Evolutionary conservation across 108 stramenopile species (phyloP), one percentile per base, ranked within the genome.

Genomic region (Cyclotella baltica): DNA sequence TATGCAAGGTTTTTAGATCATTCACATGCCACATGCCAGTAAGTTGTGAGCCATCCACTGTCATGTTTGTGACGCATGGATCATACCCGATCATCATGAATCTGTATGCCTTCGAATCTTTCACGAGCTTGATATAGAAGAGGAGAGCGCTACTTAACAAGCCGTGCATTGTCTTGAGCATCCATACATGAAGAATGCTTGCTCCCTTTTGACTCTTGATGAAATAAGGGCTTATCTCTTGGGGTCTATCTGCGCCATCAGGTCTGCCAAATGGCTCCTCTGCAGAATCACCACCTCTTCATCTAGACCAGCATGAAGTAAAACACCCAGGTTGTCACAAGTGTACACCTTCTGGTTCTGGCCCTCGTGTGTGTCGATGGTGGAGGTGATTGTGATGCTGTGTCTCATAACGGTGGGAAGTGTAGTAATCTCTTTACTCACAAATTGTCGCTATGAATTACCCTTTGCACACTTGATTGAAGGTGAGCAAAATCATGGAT

Each of bases 401-500:
- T 86, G 83, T 1, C 36, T 84, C 0, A 57, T 19, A 30, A 78
- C 85, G 0, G 83, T 88, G n/a, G 85, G 88, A 35, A 77, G 76
- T 27, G 62, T 59, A 11, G 80, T 58, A n/a, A 83, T 79, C 50
- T 81, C 81, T 43, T 75, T 80, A 2, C 18, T 13, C 23, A 65
- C 77, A 22, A 55, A 72, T 25, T 36, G 40, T 13, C 88, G 38
- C 48, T 88, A 85, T 48, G 62, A 72, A 13, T 83, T 62, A 0
- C 88, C 83, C 34, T 86, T 73, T 0, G 78, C 85, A 56, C 78
- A 80, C n/a, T n/a, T n/a, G n/a, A n/a, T n/a, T n/a, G n/a, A n/a
- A n/a, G n/a, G n/a, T n/a, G n/a, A n/a, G n/a, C n/a, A n/a, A n/a
- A n/a, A n/a, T n/a, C n/a, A n/a, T n/a, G n/a, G n/a, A n/a, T n/a